Base-by-base conservation (phyloP, 345 rosid genomes). In the Alliaria petiolata region DNA sequence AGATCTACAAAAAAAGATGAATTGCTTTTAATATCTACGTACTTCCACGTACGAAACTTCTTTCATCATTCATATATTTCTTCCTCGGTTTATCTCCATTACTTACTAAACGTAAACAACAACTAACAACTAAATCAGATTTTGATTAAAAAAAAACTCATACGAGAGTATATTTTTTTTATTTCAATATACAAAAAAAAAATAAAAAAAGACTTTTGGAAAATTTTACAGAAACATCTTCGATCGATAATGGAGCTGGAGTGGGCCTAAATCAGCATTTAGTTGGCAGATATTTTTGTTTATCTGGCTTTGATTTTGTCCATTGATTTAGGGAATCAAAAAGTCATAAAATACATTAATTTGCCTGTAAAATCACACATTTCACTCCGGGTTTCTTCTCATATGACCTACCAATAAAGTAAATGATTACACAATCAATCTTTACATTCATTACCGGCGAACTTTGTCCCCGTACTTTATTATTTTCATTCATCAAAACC, bases 21-120 rank as follows among this genome's bases (percentile, higher is more conserved):
- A 26, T 8, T 56, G 66, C 71, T 56, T 73, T 73, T 73, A 57
- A 59, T 74, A 62, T 59, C 7, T 59, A 74, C 72, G 68, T 59
- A 63, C 76, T 72, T 44, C 30, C 56, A 62, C 62, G 69, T 64
- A 72, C 76, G 74, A 75, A 75, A 25, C 73, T 74, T 67, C 78
- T 66, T 39, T 47, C 67, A 38, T 66, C 12, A 49, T 66, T 61
- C 54, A 17, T 62, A 22, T 22, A 22, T 58, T 17, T 36, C 28
- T 15, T 12, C 69, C 31, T 62, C 63, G 47, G 20, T 2, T 11
- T 61, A 1, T 40, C 62, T 54, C 49, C 39, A 34, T 25, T 34
- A 47, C 28, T 13, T 35, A 47, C 57, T 30, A 39, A 39, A 43
- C 16, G 13, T 17, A 50, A 60, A n/a, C 3, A 22, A 22, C 25